Base-by-base conservation (phyloP, 2,329 filamentous ascomycete species). In the Lasiodiplodia theobromae region DNA sequence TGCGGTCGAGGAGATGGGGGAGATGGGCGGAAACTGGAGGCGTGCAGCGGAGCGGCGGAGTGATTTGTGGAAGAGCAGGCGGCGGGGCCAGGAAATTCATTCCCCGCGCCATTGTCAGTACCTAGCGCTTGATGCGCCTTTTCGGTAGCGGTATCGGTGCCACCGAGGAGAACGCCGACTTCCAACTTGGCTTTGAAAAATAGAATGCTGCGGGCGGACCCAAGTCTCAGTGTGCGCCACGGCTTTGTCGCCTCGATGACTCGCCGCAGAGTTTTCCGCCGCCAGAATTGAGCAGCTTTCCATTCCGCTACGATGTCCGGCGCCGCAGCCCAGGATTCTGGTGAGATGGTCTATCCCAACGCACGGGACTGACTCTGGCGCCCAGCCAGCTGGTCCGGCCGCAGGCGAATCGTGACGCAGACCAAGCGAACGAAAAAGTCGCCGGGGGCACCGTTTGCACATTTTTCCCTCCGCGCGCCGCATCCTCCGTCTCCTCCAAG, bases 81-180 rank as follows among this genome's bases (percentile, higher is more conserved):
- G 38, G 54, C 34, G 56, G 66, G 66, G 66, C 64, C 51, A 14
- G 18, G 38, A 28, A 56, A 66, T 54, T 57, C 37, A n/a, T 25
- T 40, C 63, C 63, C 63, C 63, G 51, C 63, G 63, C 63, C 54
- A 56, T 21, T 16, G 47, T 18, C 23, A 28, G 7, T 31, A 23
- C 1, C 23, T 23, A 34, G 31, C 31, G 31, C 31, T 34, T 10
- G 31, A 34, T 34, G 44, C 44, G 44, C 44, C 44, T 21, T 16
- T 18, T 10, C 44, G 11, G 44, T n/a, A 12, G 44, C 44, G 44
- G n/a, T 18, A 47, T 47, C 44, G 44, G 44, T 47, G 44, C 44
- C 44, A 10, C 44, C 44, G 23, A 23, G 44, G 44, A 18, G 18
- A 47, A 21, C 44, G 14, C 44, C 44, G 44, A 47, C 23, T 23